phyloP scores from a whole-genome alignment of 768 basidiomycete species.

The Piloderma croceum region DNA sequence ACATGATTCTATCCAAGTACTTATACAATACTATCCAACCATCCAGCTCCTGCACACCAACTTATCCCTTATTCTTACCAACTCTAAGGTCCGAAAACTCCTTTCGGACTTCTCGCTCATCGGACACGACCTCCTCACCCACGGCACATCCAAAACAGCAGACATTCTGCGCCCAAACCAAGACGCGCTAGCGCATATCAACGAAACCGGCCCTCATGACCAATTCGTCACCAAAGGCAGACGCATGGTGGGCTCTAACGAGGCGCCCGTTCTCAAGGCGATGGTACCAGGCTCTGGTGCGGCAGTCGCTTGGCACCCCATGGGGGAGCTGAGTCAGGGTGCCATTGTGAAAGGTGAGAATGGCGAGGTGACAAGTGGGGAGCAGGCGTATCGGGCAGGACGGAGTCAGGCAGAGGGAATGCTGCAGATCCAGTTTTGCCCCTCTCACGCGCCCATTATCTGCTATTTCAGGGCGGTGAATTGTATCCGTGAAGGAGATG shows the following conservation, averaged over 20 bases:
- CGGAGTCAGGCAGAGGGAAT: slow-evolving; percentile 9
- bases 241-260: slow-evolving; percentile 32
- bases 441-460: background rate
- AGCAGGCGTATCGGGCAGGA: slow-evolving; percentile 15
- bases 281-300: slow-evolving; percentile 40
- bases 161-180: slow-evolving; percentile 44
- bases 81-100: slow-evolving; percentile 53
- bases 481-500: too few species aligned
- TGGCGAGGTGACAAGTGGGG: slow-evolving; percentile 22
- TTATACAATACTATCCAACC: slow-evolving; percentile 51
- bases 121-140: slow-evolving; percentile 49
- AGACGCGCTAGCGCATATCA: slow-evolving; percentile 40
- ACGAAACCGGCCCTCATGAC: slow-evolving; percentile 47
- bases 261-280: slow-evolving; percentile 45
- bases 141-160: slow-evolving; percentile 47
- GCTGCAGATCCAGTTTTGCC: slow-evolving; percentile 5
- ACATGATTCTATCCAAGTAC: too few species aligned
- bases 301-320: slow-evolving; percentile 39
- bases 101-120: slow-evolving; percentile 40
- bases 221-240: slow-evolving; percentile 40
- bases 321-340: slow-evolving; percentile 34
- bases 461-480: background rate
- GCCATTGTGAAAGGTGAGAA: slow-evolving; percentile 18
- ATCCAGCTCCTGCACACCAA: slow-evolving; percentile 54
- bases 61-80: slow-evolving; percentile 52